Conservation (phyloP, 164 flowering plant species). For the Umbilicus rupestris region DNA sequence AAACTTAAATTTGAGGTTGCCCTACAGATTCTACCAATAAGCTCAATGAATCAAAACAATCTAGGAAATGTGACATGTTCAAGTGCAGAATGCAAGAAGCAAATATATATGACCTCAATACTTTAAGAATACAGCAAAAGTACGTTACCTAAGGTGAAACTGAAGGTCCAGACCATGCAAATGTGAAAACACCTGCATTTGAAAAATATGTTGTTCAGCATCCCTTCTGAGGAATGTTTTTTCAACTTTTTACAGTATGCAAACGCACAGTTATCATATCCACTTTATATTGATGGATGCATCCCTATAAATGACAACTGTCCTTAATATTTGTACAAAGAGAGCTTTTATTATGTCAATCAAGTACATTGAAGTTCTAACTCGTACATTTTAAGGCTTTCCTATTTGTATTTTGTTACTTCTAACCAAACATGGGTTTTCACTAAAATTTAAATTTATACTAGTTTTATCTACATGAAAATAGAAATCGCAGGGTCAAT, state of each 20-base stretch:
- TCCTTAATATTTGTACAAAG: too few species aligned
- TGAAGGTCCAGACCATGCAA: conserved; percentile 85
- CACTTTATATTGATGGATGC: too few species aligned
- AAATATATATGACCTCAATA: not conserved
- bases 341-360: too few species aligned
- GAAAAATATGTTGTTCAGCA: not conserved
- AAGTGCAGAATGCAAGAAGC: not conserved
- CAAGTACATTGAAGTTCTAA: too few species aligned
- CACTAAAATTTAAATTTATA: too few species aligned
- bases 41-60: not conserved
- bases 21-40: not conserved
- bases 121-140: not conserved
- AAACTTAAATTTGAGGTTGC: not conserved
- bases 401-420: too few species aligned
- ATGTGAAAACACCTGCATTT: conserved; percentile 88
- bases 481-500: too few species aligned
- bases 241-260: not conserved
- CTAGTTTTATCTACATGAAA: too few species aligned
- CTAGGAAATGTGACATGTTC: not conserved
- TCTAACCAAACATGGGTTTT: too few species aligned
- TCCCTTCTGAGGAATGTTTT: not conserved
- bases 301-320: too few species aligned
- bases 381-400: too few species aligned
- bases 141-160: conserved; percentile 81
- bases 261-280: too few species aligned